Evolutionary conservation across 805 yeast genomes (phyloP).

Genomic region (Monosporozyma unispora): DNA sequence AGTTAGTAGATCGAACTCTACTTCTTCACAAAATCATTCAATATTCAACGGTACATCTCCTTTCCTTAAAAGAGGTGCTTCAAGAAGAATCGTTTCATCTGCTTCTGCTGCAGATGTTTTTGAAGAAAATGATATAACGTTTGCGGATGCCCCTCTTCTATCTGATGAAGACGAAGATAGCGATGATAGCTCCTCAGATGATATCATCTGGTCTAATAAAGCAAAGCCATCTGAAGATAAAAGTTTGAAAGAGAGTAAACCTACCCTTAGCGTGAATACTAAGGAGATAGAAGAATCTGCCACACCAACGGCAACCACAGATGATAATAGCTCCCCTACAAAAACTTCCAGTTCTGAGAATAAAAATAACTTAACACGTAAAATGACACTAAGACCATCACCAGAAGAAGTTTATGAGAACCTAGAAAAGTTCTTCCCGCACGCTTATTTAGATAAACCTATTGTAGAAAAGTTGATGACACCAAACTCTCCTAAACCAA

Average conservation of each 20-base stretch:
- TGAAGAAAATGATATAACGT: slow-evolving; percentile 61
- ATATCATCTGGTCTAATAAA: slow-evolving; percentile 20
- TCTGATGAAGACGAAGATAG: slow-evolving; percentile 40
- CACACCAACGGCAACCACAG: slow-evolving; percentile 2
- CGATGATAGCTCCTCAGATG: slow-evolving; percentile 21
- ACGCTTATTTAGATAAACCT: slow-evolving; percentile 85
- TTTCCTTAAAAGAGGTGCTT: slow-evolving; percentile 21
- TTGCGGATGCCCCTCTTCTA: slow-evolving; percentile 61
- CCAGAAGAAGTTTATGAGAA: slow-evolving; percentile 89
- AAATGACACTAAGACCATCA: slow-evolving; percentile 84
- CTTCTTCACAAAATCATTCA: slow-evolving; percentile 9
- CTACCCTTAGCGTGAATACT: slow-evolving; percentile 4
- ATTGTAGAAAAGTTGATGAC: slow-evolving; percentile 66
- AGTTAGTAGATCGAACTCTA: slow-evolving; percentile 17
- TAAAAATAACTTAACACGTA: slow-evolving; percentile 12
- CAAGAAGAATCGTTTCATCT: slow-evolving; percentile 30
- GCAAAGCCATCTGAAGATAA: background rate
- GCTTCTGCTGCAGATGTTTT: slow-evolving; percentile 43
- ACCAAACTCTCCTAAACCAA: slow-evolving; percentile 42
- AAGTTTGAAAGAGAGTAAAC: slow-evolving; percentile 1
- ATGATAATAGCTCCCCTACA: background rate
- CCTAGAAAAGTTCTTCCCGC: slow-evolving; percentile 85
- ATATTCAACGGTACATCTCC: slow-evolving; percentile 21
- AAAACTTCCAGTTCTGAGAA: background rate
- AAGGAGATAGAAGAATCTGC: background rate